Evolutionary conservation across 73 alveolate species (phyloP).

Genomic region (Paramecium biaurelia): DNA sequence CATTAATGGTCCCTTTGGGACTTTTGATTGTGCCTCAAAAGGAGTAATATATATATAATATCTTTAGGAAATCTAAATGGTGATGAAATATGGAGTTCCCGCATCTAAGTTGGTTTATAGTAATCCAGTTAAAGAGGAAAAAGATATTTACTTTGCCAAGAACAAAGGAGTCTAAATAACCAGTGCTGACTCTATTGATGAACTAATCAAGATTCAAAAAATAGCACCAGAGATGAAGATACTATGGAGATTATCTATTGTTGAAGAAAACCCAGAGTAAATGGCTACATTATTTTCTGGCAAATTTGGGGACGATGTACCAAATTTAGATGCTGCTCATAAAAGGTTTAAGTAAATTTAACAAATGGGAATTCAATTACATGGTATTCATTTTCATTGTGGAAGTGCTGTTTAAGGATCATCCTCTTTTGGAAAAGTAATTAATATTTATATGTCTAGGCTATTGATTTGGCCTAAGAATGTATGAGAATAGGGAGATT

Average conservation of each 20-base stretch:
- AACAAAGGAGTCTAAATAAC: slow-evolving; percentile 42
- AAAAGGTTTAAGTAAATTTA: slow-evolving; percentile 43
- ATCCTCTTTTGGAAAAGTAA: slow-evolving; percentile 46
- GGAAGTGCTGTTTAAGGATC: slow-evolving; percentile 63
- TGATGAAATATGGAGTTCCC: slow-evolving; percentile 54
- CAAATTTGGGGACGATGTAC: slow-evolving; percentile 62
- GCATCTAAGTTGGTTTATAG: slow-evolving; percentile 54
- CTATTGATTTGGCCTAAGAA: slow-evolving; percentile 55
- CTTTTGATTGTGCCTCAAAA: slow-evolving; percentile 64
- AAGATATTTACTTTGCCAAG: slow-evolving; percentile 47
- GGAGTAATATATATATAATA: not conserved
- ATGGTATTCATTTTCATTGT: slow-evolving; percentile 66
- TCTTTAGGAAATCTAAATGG: slow-evolving; percentile 55
- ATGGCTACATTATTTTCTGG: slow-evolving; percentile 51
- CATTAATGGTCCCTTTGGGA: slow-evolving; percentile 49
- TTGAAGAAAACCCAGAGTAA: slow-evolving; percentile 53
- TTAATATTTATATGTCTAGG: not conserved
- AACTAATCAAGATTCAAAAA: slow-evolving; percentile 35
- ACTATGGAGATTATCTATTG: slow-evolving; percentile 58
- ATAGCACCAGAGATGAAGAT: slow-evolving; percentile 63
- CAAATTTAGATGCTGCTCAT: slow-evolving; percentile 44
- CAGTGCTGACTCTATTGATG: slow-evolving; percentile 64
- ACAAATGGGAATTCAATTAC: slow-evolving; percentile 49
- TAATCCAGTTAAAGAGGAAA: slow-evolving; percentile 59
- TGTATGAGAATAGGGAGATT: slow-evolving; percentile 61